A percentile compares a stretch with the other conserved stretches of the same genome.
Evolutionary conservation across 1,284 basidiomycete genomes (phyloP).

Genomic region (Leccinum fuscescens): DNA sequence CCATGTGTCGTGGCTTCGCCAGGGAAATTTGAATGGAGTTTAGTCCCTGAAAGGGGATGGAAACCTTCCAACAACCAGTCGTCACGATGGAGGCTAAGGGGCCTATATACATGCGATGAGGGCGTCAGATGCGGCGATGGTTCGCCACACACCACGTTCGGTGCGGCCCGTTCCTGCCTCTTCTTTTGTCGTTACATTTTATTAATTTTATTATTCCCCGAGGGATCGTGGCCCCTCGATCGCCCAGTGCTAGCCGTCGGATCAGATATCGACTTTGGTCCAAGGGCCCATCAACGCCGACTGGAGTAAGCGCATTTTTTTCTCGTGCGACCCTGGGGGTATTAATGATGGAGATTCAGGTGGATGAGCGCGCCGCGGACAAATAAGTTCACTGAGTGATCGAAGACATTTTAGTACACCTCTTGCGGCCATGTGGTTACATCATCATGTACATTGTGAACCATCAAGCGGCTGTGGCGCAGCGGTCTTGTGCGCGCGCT

Average conservation of each 20-base stretch:
- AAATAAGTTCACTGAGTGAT: conserved; percentile 3
- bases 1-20: conserved; percentile 17
- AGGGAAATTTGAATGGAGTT: conserved; percentile 21
- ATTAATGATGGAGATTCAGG: background rate
- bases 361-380: conserved; percentile 20
- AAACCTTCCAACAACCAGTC: conserved; percentile 2
- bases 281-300: background rate
- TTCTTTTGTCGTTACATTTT: background rate
- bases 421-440: background rate
- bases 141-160: conserved; percentile 11
- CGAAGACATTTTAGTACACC: background rate
- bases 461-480: background rate
- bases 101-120: conserved; percentile 9
- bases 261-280: conserved; percentile 12
- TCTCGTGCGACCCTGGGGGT: background rate
- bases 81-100: conserved; percentile 1
- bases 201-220: background rate
- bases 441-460: background rate
- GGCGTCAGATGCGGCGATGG: conserved; percentile 4
- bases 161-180: background rate
- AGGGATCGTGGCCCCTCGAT: conserved; percentile 16
- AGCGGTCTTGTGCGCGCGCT: background rate
- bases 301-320: background rate
- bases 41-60: conserved; percentile 14
- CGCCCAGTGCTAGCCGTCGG: conserved; percentile 15